Evolutionary conservation across 768 basidiomycete genomes (phyloP), one percentile per base, ranked within the genome.

Genomic region (Suillus alpinus): DNA sequence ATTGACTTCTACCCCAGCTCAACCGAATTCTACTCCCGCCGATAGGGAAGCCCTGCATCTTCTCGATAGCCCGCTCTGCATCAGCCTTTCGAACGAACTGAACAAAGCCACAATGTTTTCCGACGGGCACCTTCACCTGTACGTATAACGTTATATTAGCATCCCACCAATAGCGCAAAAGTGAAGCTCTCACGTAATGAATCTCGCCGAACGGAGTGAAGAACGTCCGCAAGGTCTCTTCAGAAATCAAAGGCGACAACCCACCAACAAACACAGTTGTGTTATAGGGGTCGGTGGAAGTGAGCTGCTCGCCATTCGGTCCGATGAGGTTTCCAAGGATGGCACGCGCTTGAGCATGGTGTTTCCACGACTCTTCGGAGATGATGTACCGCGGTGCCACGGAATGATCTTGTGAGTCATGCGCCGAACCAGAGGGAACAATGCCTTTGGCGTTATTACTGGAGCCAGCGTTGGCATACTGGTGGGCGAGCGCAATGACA

Each of bases 241-340:
- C 95, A 31, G 89, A 87, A 47, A 97, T 95, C 61, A 94, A 75
- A 18, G 92, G 92, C 10, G 91, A 92, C 57, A 96, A 71, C 0
- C 94, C 95, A 29, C 95, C 95, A 20, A 97, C 95, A 64, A 97
- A 97, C 6, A 94, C 94, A 2, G 95, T 97, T 14, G 94, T 95
- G 68, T 96, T 97, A 69, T 94, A 94, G n/a, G 94, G 94, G 68
- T 96, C 94, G 23, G 89, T 92, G 26, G 90, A 91, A 32, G 91
- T 92, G 63, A 94, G 77, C 72, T 92, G 86, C 76, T 93, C 89
- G 59, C 91, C 92, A 63, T 93, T 92, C 0, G 90, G 91, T 23
- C 92, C 92, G 44, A 94, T 91, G 20, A 93, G 76, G 67, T 91
- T 92, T 12, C 90, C 88, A 59, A 94, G 75, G 59, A 93, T 91